Base-by-base conservation (phyloP, 1,284 basidiomycete genomes). In the Apiotrichum sp. region DNA sequence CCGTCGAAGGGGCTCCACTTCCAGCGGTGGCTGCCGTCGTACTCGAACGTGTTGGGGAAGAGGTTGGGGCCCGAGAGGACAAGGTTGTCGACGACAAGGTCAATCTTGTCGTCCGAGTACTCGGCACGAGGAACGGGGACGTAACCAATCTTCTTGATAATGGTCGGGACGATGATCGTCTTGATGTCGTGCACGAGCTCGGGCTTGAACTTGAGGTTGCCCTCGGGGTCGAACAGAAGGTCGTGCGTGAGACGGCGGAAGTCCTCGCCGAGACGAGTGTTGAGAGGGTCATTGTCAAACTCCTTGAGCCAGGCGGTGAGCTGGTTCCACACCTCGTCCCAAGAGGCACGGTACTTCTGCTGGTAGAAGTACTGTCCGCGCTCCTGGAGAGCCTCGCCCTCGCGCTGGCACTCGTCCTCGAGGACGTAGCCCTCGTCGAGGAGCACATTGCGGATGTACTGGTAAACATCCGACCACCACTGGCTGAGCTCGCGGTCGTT, bases 121-220 rank as follows among this genome's bases (percentile, higher is more conserved):
- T 96, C 92, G 74, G 91, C 84, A 47, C 89, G 84, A 0, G 89
- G 92, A 62, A 96, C 92, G 31, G 93, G 93, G 54, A 98, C 77
- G 73, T 92, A 91, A 29, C 90, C 90, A 60, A 91, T 80, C 32
- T 74, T 84, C 51, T 86, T 81, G 70, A 93, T 84, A 52, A 96
- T 72, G 22, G 82, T 78, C 22, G 93, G 93, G 1, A 96, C 70
- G 65, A 97, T 89, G 61, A 90, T 85, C 50, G 81, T 80, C 44
- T 90, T 80, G 47, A 98, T 84, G 74, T 84, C 93, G 59, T 83
- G 81, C 93, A 93, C 96, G 11, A 97, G 79, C 44, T 85, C 80
- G 51, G 86, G 83, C 81, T 98, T 98, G 83, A 92, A 96, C 69
- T 84, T 85, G 52, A 95, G 78, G 63, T 83, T 84, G n/a, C 91